Evolutionary conservation across 768 basidiomycete species (phyloP).

Genomic region (Rickenella mellea): DNA sequence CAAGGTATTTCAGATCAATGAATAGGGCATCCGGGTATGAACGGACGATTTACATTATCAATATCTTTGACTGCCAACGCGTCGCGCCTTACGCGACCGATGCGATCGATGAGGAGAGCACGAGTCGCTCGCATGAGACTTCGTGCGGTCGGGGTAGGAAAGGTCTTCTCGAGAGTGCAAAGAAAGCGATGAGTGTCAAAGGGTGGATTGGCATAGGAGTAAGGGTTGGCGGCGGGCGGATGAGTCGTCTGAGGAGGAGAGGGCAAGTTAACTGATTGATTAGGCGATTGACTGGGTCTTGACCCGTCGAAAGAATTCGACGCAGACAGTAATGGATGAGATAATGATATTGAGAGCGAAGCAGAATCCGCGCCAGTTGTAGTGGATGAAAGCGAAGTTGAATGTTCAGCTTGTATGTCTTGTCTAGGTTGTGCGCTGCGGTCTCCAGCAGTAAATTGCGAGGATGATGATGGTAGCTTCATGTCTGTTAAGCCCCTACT

Average conservation of each 20-base stretch:
- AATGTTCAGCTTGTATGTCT: no score
- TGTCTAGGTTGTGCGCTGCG: no score
- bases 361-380: no score
- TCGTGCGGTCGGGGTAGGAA: conserved; percentile 63
- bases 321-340: no score
- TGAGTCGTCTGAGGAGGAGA: not conserved
- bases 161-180: conserved; percentile 57
- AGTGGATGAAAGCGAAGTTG: no score
- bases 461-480: no score
- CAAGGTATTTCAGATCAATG: not conserved
- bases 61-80: conserved; percentile 69
- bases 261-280: not conserved
- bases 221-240: conserved; percentile 11
- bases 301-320: no score
- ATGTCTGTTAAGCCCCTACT: no score
- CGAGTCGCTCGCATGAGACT: conserved; percentile 80
- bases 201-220: conserved; percentile 55
- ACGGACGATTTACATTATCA: conserved; percentile 55
- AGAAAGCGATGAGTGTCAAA: conserved; percentile 82
- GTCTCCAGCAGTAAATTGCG: no score
- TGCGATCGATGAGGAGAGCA: conserved; percentile 68
- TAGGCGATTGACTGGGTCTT: no score
- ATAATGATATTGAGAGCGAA: no score
- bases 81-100: conserved; percentile 61
- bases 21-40: not conserved